Evolutionary conservation across 805 yeast genomes (phyloP), one percentile per base, ranked within the genome.

Genomic region (Schwanniomyces yamadae): DNA sequence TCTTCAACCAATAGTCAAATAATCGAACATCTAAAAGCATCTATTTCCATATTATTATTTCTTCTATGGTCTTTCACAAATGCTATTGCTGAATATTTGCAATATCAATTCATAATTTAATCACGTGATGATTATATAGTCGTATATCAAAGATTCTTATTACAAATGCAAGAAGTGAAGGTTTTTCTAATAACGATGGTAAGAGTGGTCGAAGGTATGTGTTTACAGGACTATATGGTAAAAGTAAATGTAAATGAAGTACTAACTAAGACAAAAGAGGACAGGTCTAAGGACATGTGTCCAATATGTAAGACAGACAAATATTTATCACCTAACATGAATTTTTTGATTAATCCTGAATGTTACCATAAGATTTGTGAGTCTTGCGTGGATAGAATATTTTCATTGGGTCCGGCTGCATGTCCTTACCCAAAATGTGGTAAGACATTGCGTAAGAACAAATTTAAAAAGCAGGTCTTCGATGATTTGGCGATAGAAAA

Each of bases 341-440:
- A 75, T 46, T 91, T 93, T 55, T 76, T 91, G 37, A 89, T 93
- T 45, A 93, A 93, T 52, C 95, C 98, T 0, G 99, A 93, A 59
- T 93, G 99, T 63, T 93, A 93, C 57, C 99, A 93, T 57, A 91
- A 88, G 69, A 91, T 93, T 60, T 93, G 99, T 65, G 97, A 84
- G 49, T 80, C 95, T 1, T 93, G 99, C 64, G 98, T 91, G 28
- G 98, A 93, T 60, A 75, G 99, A 46, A 90, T 93, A 36, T 93
- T 86, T 56, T 79, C 95, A 5, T 66, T 84, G 33, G 99, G 99
- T 3, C 99, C 99, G 0, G 93, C 96, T 0, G 93, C 90, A 14
- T 93, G 99, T 57, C 99, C 99, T 1, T 91, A 90, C 57, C 84
- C 89, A 4, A 80, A 82, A 34, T 93, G 99, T 67, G 89, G 82